Conservation (phyloP, 768 basidiomycete genomes). For the Calvatia gigantea region DNA sequence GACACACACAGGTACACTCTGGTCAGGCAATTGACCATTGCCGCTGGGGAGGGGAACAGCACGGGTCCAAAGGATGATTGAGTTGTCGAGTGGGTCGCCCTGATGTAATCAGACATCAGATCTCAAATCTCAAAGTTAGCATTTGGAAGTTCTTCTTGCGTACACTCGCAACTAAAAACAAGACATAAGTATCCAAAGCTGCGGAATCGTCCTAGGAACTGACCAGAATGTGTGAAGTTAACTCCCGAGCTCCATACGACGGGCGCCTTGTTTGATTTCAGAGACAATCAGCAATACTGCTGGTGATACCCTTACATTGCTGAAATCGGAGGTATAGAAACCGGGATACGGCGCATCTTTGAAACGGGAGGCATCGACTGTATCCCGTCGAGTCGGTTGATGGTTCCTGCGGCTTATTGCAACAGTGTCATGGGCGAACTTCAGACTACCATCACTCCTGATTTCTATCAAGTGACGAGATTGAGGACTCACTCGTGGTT, state of each 20-base stretch:
- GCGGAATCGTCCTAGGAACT: background rate
- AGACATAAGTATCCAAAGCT: background rate
- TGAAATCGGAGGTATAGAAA: conserved; percentile 46
- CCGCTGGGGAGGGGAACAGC: conserved; percentile 34
- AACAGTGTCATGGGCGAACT: conserved; percentile 38
- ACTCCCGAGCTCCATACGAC: conserved; percentile 48
- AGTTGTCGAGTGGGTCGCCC: conserved; percentile 54
- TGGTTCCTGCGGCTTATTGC: conserved; percentile 34
- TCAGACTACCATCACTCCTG: background rate
- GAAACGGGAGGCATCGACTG: conserved; percentile 32
- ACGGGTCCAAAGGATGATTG: conserved; percentile 57
- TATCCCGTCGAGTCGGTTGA: conserved; percentile 27
- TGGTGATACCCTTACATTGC: conserved; percentile 29
- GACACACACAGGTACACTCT: conserved; percentile 49
- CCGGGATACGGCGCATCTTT: conserved; percentile 47
- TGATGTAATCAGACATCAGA: conserved; percentile 18
- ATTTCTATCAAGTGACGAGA: background rate
- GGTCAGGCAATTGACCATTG: conserved; percentile 33
- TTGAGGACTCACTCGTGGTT: conserved; percentile 25
- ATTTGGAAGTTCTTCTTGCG: conserved; percentile 12
- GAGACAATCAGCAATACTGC: background rate
- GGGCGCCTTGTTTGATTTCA: conserved; percentile 14
- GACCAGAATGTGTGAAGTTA: conserved; percentile 46
- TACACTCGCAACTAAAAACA: conserved; percentile 42
- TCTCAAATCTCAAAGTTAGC: background rate